Percentiles rank a stretch among this genome's conserved stretches.
Evolutionary conservation across 169 alveolate species (phyloP).

Genomic region (Plasmodium sp.): DNA sequence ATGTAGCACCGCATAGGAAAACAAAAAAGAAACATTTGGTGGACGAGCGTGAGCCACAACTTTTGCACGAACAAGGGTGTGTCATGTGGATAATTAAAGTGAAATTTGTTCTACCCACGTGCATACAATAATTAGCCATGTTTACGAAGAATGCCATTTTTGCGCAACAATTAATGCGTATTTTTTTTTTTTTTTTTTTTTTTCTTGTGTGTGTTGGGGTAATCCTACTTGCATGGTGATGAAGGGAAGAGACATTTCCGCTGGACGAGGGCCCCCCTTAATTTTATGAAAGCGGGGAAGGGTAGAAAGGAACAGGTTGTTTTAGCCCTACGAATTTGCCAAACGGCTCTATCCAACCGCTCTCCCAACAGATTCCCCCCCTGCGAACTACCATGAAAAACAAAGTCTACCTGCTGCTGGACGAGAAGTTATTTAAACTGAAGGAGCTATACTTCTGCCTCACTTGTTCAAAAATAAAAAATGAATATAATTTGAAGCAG

Average conservation of each 20-base stretch:
- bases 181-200: not conserved
- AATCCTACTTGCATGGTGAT: not conserved
- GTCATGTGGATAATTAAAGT: not conserved
- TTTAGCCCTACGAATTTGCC: not conserved
- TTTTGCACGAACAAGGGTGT: not conserved
- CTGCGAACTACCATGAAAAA: conserved; percentile 41
- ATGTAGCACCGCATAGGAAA: not conserved
- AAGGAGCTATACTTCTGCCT: conserved; percentile 65
- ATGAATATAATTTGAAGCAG: conserved; percentile 45
- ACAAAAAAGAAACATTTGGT: not conserved
- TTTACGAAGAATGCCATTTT: not conserved
- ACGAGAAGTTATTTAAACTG: conserved; percentile 58
- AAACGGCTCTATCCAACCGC: not conserved
- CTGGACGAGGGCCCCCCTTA: not conserved
- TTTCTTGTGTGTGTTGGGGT: not conserved
- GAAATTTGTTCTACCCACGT: not conserved
- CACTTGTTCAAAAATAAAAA: conserved; percentile 49
- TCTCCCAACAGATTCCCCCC: not conserved
- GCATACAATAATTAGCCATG: not conserved
- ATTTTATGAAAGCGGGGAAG: not conserved
- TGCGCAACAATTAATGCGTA: not conserved
- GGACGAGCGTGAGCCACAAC: not conserved
- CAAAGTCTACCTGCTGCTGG: conserved; percentile 35
- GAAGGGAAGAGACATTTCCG: not conserved
- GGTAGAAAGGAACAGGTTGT: not conserved